Evolutionary conservation across 2,329 filamentous ascomycete genomes (phyloP), one percentile per base, ranked within the genome.

Genomic region (Fusarium nygamai): DNA sequence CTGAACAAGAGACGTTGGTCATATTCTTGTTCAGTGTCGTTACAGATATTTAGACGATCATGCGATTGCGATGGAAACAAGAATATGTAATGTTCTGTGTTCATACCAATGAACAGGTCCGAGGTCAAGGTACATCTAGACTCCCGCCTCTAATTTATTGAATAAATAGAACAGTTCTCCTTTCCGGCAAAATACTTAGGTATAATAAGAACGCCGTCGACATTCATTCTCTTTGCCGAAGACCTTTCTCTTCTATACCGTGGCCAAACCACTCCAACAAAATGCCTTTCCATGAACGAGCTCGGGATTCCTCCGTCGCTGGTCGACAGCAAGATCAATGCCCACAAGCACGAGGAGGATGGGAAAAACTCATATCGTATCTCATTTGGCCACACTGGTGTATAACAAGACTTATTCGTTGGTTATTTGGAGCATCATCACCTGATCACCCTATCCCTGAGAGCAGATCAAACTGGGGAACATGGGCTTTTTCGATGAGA

Each of bases 1-100:
- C n/a, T 34, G 62, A 61, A 74, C 58, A 76, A 70, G 20, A 64
- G 61, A 29, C 38, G 36, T 58, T 62, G 43, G 31, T 24, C 36
- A 43, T 14, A n/a, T 20, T 56, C 39, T 70, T 72, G 67, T 72
- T 64, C 36, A n/a, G 16, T 14, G 36, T 10, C 27, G 11, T 31
- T n/a, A 34, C 66, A 54, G 59, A 72, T n/a, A 56, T 17, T 51
- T 6, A n/a, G 24, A 38, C 16, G 16, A 19, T 17, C 31, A 50
- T 46, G 19, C 16, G 14, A 24, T 48, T 54, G 43, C 27, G 51
- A 29, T 36, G 59, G 33, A 33, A 20, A 34, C 33, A 56, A 43
- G 29, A 36, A 50, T 20, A 33, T 31, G 22, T 13, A 59, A 54
- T 33, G 16, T 20, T 10, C 47, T 69, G 63, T 63, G 71, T 66